Conservation (phyloP, 768 basidiomycete species). For the Boletales sp. region DNA sequence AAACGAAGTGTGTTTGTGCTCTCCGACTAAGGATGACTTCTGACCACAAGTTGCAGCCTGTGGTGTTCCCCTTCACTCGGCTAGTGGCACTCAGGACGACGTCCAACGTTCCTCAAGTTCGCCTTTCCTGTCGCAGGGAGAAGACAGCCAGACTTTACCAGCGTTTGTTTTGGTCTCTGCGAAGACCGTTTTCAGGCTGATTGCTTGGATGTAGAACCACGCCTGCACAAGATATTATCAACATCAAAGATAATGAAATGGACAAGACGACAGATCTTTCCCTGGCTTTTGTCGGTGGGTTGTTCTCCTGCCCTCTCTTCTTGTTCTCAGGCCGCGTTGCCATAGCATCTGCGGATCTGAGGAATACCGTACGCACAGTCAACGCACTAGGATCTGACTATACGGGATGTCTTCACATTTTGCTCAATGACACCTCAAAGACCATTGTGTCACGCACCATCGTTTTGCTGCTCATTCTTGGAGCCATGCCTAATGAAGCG, state of each 20-base stretch:
- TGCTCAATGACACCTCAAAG: conserved; percentile 40
- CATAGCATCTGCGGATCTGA: conserved; percentile 44
- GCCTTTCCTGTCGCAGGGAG: not conserved
- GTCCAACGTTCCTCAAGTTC: not conserved
- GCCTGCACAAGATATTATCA: conserved; percentile 29
- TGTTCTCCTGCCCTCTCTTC: not conserved
- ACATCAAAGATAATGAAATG: conserved; percentile 21
- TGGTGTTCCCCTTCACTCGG: not conserved
- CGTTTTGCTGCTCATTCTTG: conserved; percentile 38
- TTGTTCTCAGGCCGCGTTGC: not conserved
- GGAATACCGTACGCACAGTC: conserved; percentile 40
- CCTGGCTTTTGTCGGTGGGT: conserved; percentile 21
- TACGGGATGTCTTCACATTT: conserved; percentile 34
- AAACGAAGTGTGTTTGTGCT: conserved; percentile 25
- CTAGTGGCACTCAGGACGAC: conserved; percentile 2
- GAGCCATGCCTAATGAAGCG: conserved; percentile 25
- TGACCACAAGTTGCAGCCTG: conserved; percentile 11
- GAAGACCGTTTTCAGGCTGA: not conserved
- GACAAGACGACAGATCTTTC: conserved; percentile 17
- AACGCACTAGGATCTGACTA: conserved; percentile 40
- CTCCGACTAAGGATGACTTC: not conserved
- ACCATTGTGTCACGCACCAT: conserved; percentile 36
- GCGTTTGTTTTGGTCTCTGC: conserved; percentile 20
- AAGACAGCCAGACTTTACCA: conserved; percentile 9
- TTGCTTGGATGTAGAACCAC: conserved; percentile 12